A percentile compares a stretch with the other conserved stretches of the same genome.
Evolutionary conservation across 2,329 filamentous ascomycete genomes (phyloP).

Genomic region (Sphaerulina populicola): DNA sequence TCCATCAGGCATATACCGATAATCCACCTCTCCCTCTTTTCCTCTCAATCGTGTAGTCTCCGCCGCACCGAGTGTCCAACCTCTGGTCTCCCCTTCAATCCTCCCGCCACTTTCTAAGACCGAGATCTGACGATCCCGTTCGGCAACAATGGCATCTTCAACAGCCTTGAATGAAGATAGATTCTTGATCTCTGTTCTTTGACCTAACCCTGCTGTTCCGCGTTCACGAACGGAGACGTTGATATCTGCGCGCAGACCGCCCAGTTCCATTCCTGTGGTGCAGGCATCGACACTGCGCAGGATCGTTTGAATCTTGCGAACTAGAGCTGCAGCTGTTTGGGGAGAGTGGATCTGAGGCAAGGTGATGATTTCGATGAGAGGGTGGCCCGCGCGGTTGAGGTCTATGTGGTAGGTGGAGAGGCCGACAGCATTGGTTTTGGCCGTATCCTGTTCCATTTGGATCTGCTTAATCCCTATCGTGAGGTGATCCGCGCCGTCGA

Average conservation of each 20-base stretch:
- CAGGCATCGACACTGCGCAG: conserved; percentile 75
- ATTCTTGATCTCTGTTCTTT: conserved; percentile 95
- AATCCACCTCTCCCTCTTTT: conserved; percentile 96
- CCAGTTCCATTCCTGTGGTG: conserved; percentile 84
- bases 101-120: conserved; percentile 66
- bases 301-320: conserved; percentile 77
- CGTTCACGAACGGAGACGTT: conserved; percentile 77
- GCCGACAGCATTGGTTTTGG: conserved; percentile 77
- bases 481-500: conserved; percentile 56
- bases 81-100: conserved; percentile 79
- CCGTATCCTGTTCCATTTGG: conserved; percentile 96
- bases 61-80: conserved; percentile 78
- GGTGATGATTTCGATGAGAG: conserved; percentile 92
- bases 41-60: conserved; percentile 75
- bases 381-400: conserved; percentile 85
- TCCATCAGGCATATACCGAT: conserved; percentile 96
- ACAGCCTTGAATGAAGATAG: conserved; percentile 89
- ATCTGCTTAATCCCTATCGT: conserved; percentile 81
- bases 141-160: conserved; percentile 86
- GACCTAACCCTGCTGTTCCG: conserved; percentile 53
- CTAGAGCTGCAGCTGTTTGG: conserved; percentile 75
- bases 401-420: conserved; percentile 71
- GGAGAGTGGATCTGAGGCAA: conserved; percentile 80
- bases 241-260: conserved; percentile 83
- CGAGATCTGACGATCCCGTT: conserved; percentile 78